Base-by-base conservation (phyloP, 2,329 filamentous ascomycete genomes). In the Talaromyces atroroseus region DNA sequence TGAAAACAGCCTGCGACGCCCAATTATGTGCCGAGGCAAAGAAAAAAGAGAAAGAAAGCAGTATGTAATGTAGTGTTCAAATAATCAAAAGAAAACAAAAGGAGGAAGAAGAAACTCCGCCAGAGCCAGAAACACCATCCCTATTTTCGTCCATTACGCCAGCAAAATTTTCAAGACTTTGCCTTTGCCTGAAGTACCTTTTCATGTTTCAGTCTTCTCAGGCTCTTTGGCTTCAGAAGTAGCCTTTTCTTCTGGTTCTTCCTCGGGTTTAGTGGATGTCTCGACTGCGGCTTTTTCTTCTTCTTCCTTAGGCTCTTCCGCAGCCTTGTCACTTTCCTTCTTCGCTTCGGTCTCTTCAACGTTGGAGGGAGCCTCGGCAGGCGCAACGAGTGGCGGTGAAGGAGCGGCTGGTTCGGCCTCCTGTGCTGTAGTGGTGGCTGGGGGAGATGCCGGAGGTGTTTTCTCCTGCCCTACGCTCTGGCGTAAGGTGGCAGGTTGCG, bases 81-180 rank as follows among this genome's bases (percentile, higher is more conserved):
- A 44, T 12, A 40, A 40, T 20, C n/a, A 23, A 45, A 48, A 47
- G 14, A n/a, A 38, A 21, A 42, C 29, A 36, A 56, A 45, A 32
- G 7, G 24, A 29, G 11, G 50, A 61, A 55, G 56, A 66, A 59
- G 58, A 57, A 61, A 61, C 49, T 58, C 65, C 61, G 26, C 59
- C 57, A 48, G 61, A 66, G 63, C 66, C 63, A 58, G 46, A 67
- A 72, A 72, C 69, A 71, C 70, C 70, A 63, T 66, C 64, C 64
- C 67, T 65, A 63, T 66, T 47, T 42, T 54, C 32, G 23, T 54
- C 46, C 52, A 14, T 42, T 46, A 60, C 64, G 65, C 46, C 50
- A 49, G 24, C 12, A 57, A 53, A 58, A 58, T 52, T 52, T 57
- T 38, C 51, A 38, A 53, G 50, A 52, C 26, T 7, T 23, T 24